Conservation (phyloP, 768 basidiomycete genomes). For the Naganishia vaughanmartiniae region DNA sequence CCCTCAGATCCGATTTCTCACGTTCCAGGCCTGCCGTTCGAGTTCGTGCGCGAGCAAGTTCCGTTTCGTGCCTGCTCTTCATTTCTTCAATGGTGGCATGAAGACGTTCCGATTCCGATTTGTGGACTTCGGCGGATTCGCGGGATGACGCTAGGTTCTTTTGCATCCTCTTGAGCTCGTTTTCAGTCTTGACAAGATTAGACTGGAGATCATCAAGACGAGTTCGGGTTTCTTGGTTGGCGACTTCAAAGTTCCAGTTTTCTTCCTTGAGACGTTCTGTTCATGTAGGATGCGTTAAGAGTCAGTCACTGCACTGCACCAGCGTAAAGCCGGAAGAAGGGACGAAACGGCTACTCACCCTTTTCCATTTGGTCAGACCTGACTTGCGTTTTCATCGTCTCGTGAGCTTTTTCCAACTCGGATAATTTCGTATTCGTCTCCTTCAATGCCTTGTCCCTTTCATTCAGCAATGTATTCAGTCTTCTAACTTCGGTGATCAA, state of each 20-base stretch:
- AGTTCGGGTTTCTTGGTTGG: conserved; percentile 76
- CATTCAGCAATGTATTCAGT: conserved; percentile 9
- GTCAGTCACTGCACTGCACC: background rate
- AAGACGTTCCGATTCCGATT: conserved; percentile 77
- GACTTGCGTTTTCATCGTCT: conserved; percentile 39
- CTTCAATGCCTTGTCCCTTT: conserved; percentile 29
- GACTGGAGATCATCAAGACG: conserved; percentile 68
- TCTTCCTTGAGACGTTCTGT: conserved; percentile 94
- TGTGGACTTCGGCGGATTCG: conserved; percentile 76
- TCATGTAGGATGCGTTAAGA: too few relatives aligned
- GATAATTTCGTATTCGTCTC: conserved; percentile 26
- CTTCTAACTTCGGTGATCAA: conserved; percentile 27
- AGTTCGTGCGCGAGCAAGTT: conserved; percentile 85
- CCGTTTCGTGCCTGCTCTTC: conserved; percentile 89
- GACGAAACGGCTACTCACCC: conserved; percentile 37
- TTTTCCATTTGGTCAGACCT: conserved; percentile 44
- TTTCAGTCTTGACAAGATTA: conserved; percentile 67
- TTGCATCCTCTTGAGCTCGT: conserved; percentile 76
- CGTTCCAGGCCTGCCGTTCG: conserved; percentile 80
- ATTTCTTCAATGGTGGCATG: conserved; percentile 65
- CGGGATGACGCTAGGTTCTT: conserved; percentile 70
- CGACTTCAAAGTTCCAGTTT: conserved; percentile 98
- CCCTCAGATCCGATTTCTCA: conserved; percentile 88
- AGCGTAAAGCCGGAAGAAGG: background rate
- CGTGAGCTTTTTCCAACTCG: conserved; percentile 35